Conservation (phyloP, 768 basidiomycete species). For the Mrakia blollopis region DNA sequence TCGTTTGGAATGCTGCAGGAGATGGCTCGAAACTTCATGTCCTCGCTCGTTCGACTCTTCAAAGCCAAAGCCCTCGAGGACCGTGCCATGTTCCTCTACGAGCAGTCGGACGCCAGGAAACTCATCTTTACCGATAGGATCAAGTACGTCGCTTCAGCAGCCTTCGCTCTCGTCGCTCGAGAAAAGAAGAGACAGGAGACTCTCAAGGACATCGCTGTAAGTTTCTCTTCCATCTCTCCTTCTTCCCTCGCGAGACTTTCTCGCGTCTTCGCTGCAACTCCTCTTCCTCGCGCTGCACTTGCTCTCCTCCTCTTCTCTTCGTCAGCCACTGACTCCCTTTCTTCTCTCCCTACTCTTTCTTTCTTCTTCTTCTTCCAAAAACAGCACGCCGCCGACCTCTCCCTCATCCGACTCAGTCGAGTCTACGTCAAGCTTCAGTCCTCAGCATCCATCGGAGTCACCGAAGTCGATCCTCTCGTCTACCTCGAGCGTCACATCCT, state of each 20-base stretch:
- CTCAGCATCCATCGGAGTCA: neutral
- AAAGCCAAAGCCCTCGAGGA: slow-evolving; percentile 4
- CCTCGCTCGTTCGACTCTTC: slow-evolving; percentile 25
- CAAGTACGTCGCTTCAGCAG: slow-evolving; percentile 17
- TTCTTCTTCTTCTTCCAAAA: neutral
- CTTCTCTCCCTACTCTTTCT: neutral
- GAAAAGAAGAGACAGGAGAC: slow-evolving; percentile 25
- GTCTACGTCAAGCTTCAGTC: slow-evolving; percentile 24
- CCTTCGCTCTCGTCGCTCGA: slow-evolving; percentile 23
- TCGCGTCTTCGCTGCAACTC: neutral
- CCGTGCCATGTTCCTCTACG: slow-evolving; percentile 19
- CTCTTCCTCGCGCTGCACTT: neutral
- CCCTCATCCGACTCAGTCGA: slow-evolving; percentile 17
- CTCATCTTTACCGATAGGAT: slow-evolving; percentile 2
- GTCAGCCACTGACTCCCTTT: neutral
- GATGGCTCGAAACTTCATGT: neutral
- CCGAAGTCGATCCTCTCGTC: slow-evolving; percentile 23
- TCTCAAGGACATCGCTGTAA: slow-evolving; percentile 25
- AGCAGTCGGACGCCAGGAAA: neutral
- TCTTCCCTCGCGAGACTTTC: neutral
- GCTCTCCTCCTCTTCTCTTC: neutral
- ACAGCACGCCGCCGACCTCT: slow-evolving; percentile 26
- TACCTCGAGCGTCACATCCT: slow-evolving; percentile 22
- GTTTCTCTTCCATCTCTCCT: neutral
- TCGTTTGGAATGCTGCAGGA: neutral